phyloP scores from a whole-genome alignment of 805 yeast species.

The Nakazawaea populi region DNA sequence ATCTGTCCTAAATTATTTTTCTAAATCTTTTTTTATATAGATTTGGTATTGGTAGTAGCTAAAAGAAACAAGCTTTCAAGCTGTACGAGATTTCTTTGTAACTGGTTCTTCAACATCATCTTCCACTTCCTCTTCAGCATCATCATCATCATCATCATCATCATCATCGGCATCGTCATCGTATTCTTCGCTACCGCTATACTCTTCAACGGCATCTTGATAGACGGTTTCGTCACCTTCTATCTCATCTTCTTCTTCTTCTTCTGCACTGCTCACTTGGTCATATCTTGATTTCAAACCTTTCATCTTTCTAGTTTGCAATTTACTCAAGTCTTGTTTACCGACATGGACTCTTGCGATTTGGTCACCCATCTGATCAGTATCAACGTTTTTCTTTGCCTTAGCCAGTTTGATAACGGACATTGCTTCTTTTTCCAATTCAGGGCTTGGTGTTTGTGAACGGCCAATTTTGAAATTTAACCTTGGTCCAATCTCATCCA shows the following conservation, averaged over 20 bases:
- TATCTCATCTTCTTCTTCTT: constrained; percentile 24
- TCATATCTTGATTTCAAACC: constrained; percentile 87
- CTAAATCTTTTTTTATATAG: too few species aligned
- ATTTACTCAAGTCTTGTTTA: constrained; percentile 80
- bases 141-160: constrained; percentile 16
- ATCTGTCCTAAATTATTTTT: not conserved
- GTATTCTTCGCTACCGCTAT: constrained; percentile 13
- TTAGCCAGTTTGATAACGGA: constrained; percentile 73
- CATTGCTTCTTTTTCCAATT: constrained; percentile 84
- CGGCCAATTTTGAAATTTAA: constrained; percentile 91
- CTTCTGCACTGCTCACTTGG: constrained; percentile 53
- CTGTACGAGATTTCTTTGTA: constrained; percentile 9
- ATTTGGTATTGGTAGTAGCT: too few species aligned
- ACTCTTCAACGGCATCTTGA: constrained; percentile 17
- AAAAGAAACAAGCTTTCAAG: not conserved
- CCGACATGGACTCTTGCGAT: constrained; percentile 95
- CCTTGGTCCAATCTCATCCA: constrained; percentile 94
- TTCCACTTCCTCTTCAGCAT: not conserved
- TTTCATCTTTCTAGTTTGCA: constrained; percentile 98
- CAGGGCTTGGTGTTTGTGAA: constrained; percentile 74
- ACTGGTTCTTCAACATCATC: constrained; percentile 28
- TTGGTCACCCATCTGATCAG: constrained; percentile 92
- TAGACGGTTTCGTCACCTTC: constrained; percentile 42
- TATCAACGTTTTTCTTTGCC: constrained; percentile 82
- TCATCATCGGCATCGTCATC: constrained; percentile 13